These are phyloP conservation scores for Eucalyptus tenuipes DNA, from an alignment of 345 rosid genomes.

Conservation along the genomic window DNA sequence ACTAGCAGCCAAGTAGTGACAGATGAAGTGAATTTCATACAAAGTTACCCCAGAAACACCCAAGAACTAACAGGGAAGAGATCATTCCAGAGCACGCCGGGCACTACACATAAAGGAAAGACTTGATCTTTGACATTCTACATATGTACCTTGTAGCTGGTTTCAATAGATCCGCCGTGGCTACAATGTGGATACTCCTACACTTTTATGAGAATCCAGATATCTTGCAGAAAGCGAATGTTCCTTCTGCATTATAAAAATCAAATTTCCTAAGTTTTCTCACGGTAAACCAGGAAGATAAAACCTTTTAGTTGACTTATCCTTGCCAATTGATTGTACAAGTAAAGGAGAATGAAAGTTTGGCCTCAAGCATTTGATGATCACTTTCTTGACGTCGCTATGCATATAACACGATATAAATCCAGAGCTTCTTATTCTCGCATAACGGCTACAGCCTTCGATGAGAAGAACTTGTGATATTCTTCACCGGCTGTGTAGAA, in stretches of 20 bases:
- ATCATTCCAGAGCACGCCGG: constrained; percentile 19
- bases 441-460: neutral
- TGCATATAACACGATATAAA: neutral
- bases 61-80: constrained; percentile 11
- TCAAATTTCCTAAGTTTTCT: neutral
- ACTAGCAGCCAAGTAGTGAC: constrained; percentile 11
- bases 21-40: constrained; percentile 16
- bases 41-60: constrained; percentile 16
- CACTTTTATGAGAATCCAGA: constrained; percentile 40
- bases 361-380: neutral
- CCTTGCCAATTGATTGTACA: neutral
- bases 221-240: constrained; percentile 34
- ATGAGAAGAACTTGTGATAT: neutral
- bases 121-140: constrained; percentile 16
- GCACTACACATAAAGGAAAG: constrained; percentile 27
- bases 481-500: neutral
- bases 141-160: constrained; percentile 19
- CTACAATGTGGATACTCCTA: constrained; percentile 10
- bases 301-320: neutral
- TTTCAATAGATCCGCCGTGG: constrained; percentile 11
- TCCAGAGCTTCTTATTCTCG: neutral
- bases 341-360: neutral
- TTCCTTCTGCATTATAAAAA: neutral
- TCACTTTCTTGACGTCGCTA: neutral
- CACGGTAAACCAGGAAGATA: neutral